A percentile compares a stretch with the other conserved stretches of the same genome.
These are phyloP conservation scores for Entomortierella beljakovae DNA, from an alignment of 192 early-diverging fungal genomes.

Conservation along the genomic window DNA sequence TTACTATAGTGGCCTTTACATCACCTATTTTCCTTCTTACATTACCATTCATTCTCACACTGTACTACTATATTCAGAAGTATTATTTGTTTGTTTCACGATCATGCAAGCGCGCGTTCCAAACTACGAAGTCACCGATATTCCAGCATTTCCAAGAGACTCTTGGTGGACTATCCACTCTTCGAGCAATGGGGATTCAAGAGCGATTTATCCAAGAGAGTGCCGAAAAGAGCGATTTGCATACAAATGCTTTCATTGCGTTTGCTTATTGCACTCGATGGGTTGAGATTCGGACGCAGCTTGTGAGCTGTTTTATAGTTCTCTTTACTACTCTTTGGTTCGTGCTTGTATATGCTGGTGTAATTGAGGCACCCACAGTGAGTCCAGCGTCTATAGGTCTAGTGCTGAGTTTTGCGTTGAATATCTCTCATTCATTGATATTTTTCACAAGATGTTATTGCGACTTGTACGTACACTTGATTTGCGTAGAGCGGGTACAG, in stretches of 20 bases:
- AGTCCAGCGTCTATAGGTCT: slow-evolving; percentile 80
- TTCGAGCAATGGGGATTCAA: slow-evolving; percentile 57
- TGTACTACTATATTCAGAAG: slow-evolving; percentile 42
- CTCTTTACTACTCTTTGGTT: slow-evolving; percentile 21
- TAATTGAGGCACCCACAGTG: slow-evolving; percentile 1
- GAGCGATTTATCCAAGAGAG: slow-evolving; percentile 70
- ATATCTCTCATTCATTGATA: slow-evolving; percentile 81
- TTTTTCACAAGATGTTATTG: slow-evolving; percentile 86
- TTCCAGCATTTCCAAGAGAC: slow-evolving; percentile 70
- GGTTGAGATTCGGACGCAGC: slow-evolving; percentile 18
- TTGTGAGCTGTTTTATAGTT: slow-evolving; percentile 39
- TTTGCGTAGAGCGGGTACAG: slow-evolving; percentile 39
- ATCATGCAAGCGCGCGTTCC: slow-evolving; percentile 77
- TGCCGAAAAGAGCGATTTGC: slow-evolving; percentile 8
- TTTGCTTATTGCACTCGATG: slow-evolving; percentile 17
- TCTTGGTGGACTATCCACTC: slow-evolving; percentile 60
- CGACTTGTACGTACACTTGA: slow-evolving; percentile 66
- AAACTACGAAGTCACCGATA: slow-evolving; percentile 73
- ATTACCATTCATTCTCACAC: slow-evolving; percentile 22
- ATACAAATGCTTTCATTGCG: slow-evolving; percentile 20
- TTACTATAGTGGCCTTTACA: slow-evolving; percentile 5
- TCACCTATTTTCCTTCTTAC: slow-evolving; percentile 19
- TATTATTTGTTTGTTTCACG: slow-evolving; percentile 71
- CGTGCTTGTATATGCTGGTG: slow-evolving; percentile 64
- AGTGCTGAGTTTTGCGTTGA: slow-evolving; percentile 74